Evolutionary conservation across 345 rosid species (phyloP), one percentile per base, ranked within the genome.

Genomic region (Gossypium longicalyx): DNA sequence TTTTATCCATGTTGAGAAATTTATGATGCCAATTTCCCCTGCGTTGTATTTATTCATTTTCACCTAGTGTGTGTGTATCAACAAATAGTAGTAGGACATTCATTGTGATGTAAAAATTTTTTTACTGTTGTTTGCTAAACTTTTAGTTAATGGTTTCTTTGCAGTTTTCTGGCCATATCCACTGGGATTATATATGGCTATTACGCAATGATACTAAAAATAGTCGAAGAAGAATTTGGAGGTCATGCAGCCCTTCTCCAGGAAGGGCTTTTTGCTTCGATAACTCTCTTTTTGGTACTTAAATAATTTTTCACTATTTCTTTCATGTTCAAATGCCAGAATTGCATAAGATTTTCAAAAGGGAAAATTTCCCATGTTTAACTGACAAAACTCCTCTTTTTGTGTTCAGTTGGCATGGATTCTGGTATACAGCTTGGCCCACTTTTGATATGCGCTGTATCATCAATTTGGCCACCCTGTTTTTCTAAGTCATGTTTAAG

Each of bases 241-340:
- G 98, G 99, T 63, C 99, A 95, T 54, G 92, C 90, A 77, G 87
- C 92, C 20, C 93, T 94, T 54, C 98, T 94, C 76, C 99, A 93
- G 82, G 94, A 95, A 82, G 98, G 99, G 38, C 89, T 95, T 68
- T 90, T 90, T 74, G 98, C 98, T 0, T 94, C 98, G 0, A 53
- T 91, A 65, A 91, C 97, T 68, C 90, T 94, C 70, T 94, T 92
- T 77, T 86, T 95, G 99, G 99, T 93, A 84, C 12, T 57, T 41
- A 48, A 1, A 52, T 73, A 48, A 65, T 73, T 12, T 59, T 25
- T 59, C 1, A 23, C 25, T 6, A 62, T 71, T 58, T 52, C 29
- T 76, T 76, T 62, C 76, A 19, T 38, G 56, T 52, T 60, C 22
- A 54, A 45, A 68, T 20, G 34, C 38, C n/a, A 4, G 44, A 15